Conservation (phyloP, 2,329 filamentous ascomycete species). For the Coniella lustricola region DNA sequence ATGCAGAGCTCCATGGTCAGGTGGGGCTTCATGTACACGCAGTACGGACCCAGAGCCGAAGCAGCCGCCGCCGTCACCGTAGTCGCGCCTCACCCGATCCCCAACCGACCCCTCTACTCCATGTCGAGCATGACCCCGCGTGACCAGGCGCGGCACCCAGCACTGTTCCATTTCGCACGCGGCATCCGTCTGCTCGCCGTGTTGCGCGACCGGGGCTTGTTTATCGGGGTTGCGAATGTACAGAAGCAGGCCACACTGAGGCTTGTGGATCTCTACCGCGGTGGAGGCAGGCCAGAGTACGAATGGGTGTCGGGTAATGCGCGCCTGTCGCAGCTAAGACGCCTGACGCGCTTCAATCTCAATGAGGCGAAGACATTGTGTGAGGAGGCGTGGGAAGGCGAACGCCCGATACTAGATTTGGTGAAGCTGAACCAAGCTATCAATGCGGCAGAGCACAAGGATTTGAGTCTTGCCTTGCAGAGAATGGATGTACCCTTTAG, state of each 20-base stretch:
- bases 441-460: too few relatives aligned
- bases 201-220: slow-evolving; percentile 27
- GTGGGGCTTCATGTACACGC: slow-evolving; percentile 37
- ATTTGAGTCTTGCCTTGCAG: too few relatives aligned
- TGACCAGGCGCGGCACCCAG: slow-evolving; percentile 1
- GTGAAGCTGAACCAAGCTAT: too few relatives aligned
- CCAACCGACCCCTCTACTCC: neutral
- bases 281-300: slow-evolving; percentile 17
- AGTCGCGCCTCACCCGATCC: neutral
- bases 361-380: slow-evolving; percentile 28
- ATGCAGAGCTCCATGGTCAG: slow-evolving; percentile 36
- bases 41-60: slow-evolving; percentile 18
- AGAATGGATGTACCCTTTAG: neutral
- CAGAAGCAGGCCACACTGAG: slow-evolving; percentile 23
- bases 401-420: slow-evolving; percentile 15
- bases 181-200: slow-evolving; percentile 28
- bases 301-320: slow-evolving; percentile 16
- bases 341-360: slow-evolving; percentile 24
- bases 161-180: slow-evolving; percentile 24
- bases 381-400: slow-evolving; percentile 30
- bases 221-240: slow-evolving; percentile 19
- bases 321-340: slow-evolving; percentile 5
- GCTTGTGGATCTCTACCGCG: slow-evolving; percentile 29
- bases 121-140: neutral
- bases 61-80: neutral